Base-by-base conservation (phyloP, 83 land plant genomes). In the Diphasiastrum complanatum region DNA sequence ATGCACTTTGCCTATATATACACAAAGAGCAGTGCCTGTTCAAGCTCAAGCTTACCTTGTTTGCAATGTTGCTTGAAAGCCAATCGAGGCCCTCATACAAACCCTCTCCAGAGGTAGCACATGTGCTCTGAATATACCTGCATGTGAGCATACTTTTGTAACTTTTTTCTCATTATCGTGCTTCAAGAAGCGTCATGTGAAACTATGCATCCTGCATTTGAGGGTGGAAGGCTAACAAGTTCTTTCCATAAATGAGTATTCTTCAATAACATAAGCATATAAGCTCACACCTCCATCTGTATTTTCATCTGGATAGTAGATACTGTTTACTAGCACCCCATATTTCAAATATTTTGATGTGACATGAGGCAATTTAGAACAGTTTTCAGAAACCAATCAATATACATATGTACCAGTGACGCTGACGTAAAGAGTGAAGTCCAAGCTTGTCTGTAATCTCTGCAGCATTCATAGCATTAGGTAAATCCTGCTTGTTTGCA, bases 391-490 rank as follows among this genome's bases (percentile, higher is more conserved):
- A 8, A 38, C 14, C 8, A 8, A 38, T 14, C 8, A 38, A 38
- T 38, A n/a, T 0, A 3, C 0, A 27, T 5, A 10, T 28, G 32
- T 47, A 62, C 68, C 68, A 65, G 68, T 65, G 68, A 50, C 68
- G 68, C 38, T 65, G 68, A 18, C 68, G 68, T 0, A 65, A 50
- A 16, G 68, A 65, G 45, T 65, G 68, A 37, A 65, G 64, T 5
- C 68, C 68, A 53, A 64, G 67, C 64, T 64, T 64, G 45, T 64
- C 67, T 5, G 67, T 64, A 33, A 66, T 56, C 47, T 66, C 69
- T 2, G 69, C 69, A 27, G 69, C 69, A 19, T 66, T 66, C 69
- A 66, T 66, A n/a, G 69, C 69, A 66, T 66, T 66, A 27, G 69
- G 69, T 33, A 66, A 35, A 66, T 66, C 69, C 31, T 66, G 69